Conservation (phyloP, 2,329 filamentous ascomycete species). For the Diaporthe capsici region DNA sequence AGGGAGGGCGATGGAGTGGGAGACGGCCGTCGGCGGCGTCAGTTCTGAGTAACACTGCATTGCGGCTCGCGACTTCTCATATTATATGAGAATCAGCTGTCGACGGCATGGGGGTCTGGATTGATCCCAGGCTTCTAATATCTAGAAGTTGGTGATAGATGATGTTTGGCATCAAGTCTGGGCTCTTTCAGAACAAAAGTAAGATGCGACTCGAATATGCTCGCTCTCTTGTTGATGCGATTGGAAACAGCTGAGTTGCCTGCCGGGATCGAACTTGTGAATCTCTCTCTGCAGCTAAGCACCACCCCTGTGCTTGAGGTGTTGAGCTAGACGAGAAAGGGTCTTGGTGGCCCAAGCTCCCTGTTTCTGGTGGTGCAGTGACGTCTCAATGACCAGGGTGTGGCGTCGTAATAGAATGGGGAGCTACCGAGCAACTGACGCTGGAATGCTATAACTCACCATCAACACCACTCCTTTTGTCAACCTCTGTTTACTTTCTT, state of each 20-base stretch:
- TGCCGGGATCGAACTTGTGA: conserved; percentile 6
- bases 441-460: conserved; percentile 18
- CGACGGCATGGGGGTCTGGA: conserved; percentile 23
- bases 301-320: background rate
- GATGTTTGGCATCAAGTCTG: conserved; percentile 7
- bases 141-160: conserved; percentile 9
- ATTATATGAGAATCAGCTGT: conserved; percentile 42
- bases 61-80: conserved; percentile 47
- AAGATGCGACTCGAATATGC: conserved; percentile 15
- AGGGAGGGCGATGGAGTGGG: conserved; percentile 84
- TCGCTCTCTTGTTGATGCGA: conserved; percentile 1
- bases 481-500: background rate
- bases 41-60: conserved; percentile 99
- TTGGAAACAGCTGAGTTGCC: conserved; percentile 26
- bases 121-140: background rate
- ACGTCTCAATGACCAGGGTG: conserved; percentile 26
- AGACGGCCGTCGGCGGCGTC: conserved; percentile 93
- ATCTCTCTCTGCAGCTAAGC: conserved; percentile 25
- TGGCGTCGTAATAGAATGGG: background rate
- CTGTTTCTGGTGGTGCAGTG: conserved; percentile 33
- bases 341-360: conserved; percentile 42
- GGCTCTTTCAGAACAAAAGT: background rate
- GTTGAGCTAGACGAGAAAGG: background rate
- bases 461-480: background rate
- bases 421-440: conserved; percentile 22